phyloP scores from a whole-genome alignment of 2,329 filamentous ascomycete species.

The Aspergillus candidus region DNA sequence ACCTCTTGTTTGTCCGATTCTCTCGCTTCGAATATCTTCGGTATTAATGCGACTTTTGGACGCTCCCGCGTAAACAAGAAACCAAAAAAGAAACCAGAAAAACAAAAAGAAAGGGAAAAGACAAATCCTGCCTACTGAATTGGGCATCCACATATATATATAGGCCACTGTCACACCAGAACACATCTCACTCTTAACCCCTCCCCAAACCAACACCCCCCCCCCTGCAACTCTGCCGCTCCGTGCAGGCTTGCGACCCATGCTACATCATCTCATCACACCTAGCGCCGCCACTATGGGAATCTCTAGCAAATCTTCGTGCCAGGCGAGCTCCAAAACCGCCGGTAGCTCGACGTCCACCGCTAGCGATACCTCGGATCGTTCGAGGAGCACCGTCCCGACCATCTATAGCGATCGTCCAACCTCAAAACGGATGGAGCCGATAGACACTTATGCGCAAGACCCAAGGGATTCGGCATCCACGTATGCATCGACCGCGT shows the following conservation, averaged over 20 bases:
- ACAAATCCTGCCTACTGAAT: background rate
- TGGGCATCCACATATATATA: no score
- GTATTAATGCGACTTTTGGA: no score
- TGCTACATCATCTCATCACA: background rate
- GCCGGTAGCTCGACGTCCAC: conserved; percentile 33
- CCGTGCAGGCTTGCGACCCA: background rate
- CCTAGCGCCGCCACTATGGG: conserved; percentile 20
- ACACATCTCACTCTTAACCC: background rate
- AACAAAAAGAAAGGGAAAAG: no score
- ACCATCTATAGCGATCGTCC: conserved; percentile 33
- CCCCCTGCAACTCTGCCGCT: background rate
- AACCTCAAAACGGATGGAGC: conserved; percentile 20
- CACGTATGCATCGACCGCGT: conserved; percentile 70
- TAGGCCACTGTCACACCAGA: conserved; percentile 2
- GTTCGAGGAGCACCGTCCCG: conserved; percentile 36
- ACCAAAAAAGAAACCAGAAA: no score
- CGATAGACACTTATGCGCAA: conserved; percentile 13
- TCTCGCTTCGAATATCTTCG: no score
- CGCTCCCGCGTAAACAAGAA: no score
- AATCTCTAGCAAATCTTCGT: conserved; percentile 20
- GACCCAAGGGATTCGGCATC: conserved; percentile 57
- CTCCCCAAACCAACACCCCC: background rate
- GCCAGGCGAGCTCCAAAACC: conserved; percentile 19
- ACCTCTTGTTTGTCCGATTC: no score
- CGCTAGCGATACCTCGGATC: conserved; percentile 31